Base-by-base conservation (phyloP, 129 eudicot genomes). In the Oenanthe sinensis region DNA sequence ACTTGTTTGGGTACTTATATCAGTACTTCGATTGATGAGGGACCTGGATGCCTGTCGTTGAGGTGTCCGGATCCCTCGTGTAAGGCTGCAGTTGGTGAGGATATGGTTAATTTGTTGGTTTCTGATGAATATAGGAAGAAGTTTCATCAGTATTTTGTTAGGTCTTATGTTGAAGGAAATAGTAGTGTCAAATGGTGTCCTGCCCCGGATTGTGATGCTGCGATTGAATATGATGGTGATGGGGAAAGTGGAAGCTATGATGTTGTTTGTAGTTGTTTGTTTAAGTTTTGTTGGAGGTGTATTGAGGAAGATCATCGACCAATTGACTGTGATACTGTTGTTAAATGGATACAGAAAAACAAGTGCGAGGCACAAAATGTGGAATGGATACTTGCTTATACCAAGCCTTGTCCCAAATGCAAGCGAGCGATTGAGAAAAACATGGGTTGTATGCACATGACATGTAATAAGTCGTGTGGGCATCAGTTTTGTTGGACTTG, bases 361-460 rank as follows among this genome's bases (percentile, higher is more conserved):
- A 73, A 22, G 28, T 22, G 26, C 8, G 76, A 73, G 33, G 49
- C 76, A 3, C 28, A 42, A 5, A 73, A 73, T 73, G 52, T 22
- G 14, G 33, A 40, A 11, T 73, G 76, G 76, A 42, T 73, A 10
- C 33, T 73, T 43, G 52, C 52, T 73, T 22, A 45, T 44, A 33
- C 76, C 76, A 73, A 73, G 76, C 76, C 76, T 73, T 73, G 76
- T 73, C 76, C 76, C 49, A 45, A 73, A 22, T 73, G 76, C 54
- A 73, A 73, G 12, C n/a, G 33, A 40, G 33, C 76, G 0, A 73
- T 73, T 39, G 76, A 73, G 76, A 73, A 73, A 73, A 73, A 42
- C 55, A 42, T 40, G 76, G 76, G 76, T 45, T 73, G 76, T 45
- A 43, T 13, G 33, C 76, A 73, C 50, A 73, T 73, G 76, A 45